Evolutionary conservation across 257 asterid species (phyloP).

Genomic region (Salvia rosmarinus): DNA sequence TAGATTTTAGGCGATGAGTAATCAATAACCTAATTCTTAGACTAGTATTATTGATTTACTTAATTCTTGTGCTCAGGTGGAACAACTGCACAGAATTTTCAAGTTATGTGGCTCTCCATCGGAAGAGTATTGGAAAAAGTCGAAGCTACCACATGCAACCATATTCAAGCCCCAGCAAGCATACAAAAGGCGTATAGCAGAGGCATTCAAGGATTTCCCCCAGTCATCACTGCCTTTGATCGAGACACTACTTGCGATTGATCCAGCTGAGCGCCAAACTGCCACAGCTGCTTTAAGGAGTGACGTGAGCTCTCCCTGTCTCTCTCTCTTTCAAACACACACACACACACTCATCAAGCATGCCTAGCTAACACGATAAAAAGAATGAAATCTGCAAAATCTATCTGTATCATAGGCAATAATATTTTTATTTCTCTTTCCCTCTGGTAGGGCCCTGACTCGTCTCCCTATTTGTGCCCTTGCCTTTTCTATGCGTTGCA

Average conservation of each 20-base stretch:
- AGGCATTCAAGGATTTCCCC: constrained; percentile 53
- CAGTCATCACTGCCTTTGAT: constrained; percentile 46
- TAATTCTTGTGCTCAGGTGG: constrained; percentile 48
- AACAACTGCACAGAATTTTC: constrained; percentile 63
- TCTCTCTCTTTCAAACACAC: too few relatives aligned
- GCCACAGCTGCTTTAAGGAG: constrained; percentile 57
- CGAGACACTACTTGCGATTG: constrained; percentile 54
- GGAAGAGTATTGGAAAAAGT: constrained; percentile 62
- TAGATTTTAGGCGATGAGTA: neutral
- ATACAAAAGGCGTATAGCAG: constrained; percentile 49
- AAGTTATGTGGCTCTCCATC: constrained; percentile 72
- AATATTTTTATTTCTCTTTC: too few relatives aligned
- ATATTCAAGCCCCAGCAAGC: constrained; percentile 57
- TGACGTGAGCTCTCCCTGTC: constrained; percentile 42
- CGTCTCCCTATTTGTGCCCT: neutral
- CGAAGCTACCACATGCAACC: constrained; percentile 50
- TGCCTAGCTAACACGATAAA: neutral
- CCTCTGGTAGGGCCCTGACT: too few relatives aligned
- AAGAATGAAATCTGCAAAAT: neutral
- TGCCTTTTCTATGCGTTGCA: neutral
- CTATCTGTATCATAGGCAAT: neutral
- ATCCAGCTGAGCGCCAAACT: constrained; percentile 57
- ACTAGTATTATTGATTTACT: constrained; percentile 9
- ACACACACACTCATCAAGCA: neutral
- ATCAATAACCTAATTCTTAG: neutral